Evolutionary conservation across 805 yeast species (phyloP).

Genomic region (Nakazawaea wyomingensis): DNA sequence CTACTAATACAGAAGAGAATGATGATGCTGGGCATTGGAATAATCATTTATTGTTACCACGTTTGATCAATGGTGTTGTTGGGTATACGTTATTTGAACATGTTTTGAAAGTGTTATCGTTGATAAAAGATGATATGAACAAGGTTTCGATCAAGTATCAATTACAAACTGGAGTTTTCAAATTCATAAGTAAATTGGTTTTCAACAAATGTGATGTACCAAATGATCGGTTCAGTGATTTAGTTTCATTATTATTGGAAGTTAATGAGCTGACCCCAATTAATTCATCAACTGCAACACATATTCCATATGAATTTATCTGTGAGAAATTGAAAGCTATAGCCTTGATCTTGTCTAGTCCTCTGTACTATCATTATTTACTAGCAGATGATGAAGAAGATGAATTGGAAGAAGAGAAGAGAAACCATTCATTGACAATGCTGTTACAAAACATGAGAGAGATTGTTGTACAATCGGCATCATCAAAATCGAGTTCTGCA

Average conservation of each 20-base stretch:
- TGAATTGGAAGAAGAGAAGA: neutral
- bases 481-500: neutral
- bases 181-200: neutral
- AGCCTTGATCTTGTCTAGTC: neutral
- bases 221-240: neutral
- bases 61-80: neutral
- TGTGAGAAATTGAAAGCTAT: slow-evolving; percentile 4
- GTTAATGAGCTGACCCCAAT: neutral
- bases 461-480: neutral
- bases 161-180: neutral
- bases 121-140: neutral
- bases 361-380: neutral
- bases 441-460: slow-evolving; percentile 1
- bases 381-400: neutral
- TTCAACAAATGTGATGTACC: neutral
- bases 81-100: neutral
- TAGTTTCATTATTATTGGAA: neutral
- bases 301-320: slow-evolving; percentile 4
- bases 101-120: neutral
- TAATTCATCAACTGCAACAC: neutral
- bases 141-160: neutral
- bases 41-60: neutral
- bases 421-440: neutral
- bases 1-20: too few species aligned
- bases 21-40: neutral